phyloP scores from a whole-genome alignment of 2,329 filamentous ascomycete genomes.

The Neurospora sp. region DNA sequence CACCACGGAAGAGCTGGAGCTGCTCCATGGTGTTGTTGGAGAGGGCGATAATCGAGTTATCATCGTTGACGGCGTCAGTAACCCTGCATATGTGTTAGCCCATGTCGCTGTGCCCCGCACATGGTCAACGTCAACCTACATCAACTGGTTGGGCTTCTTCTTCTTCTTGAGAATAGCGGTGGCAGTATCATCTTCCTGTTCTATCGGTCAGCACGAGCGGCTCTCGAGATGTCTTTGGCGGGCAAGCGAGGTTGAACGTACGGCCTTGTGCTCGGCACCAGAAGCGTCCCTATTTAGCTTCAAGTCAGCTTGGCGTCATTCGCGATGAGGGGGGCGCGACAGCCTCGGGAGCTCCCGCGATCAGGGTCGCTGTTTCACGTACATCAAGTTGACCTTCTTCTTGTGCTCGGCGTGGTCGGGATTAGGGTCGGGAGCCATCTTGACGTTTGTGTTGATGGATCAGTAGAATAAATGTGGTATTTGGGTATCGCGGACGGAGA shows the following conservation, averaged over 20 bases:
- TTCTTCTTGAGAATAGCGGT: slow-evolving; percentile 99
- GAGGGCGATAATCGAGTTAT: slow-evolving; percentile 97
- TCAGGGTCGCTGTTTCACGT: slow-evolving; percentile 28
- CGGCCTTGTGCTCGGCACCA: slow-evolving; percentile 75
- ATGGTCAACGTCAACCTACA: slow-evolving; percentile 43
- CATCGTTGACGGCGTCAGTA: slow-evolving; percentile 96
- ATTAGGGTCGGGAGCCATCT: slow-evolving; percentile 58
- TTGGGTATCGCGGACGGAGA: neutral
- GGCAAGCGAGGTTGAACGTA: slow-evolving; percentile 36
- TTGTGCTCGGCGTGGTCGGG: slow-evolving; percentile 51
- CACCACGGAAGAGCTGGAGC: slow-evolving; percentile 95
- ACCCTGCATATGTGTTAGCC: slow-evolving; percentile 50
- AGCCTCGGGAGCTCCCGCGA: slow-evolving; percentile 1
- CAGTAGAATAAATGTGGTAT: neutral
- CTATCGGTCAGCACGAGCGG: slow-evolving; percentile 22
- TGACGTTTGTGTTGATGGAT: slow-evolving; percentile 26
- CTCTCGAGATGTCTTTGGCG: slow-evolving; percentile 11
- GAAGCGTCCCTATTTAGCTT: slow-evolving; percentile 62
- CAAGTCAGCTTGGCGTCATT: slow-evolving; percentile 25
- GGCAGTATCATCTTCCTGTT: slow-evolving; percentile 75
- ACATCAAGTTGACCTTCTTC: slow-evolving; percentile 79
- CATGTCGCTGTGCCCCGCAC: slow-evolving; percentile 3
- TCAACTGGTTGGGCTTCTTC: slow-evolving; percentile 99
- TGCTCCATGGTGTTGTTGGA: slow-evolving; percentile 99
- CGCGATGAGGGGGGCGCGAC: slow-evolving; percentile 1